Percentiles rank a stretch among this genome's conserved stretches.
Conservation (phyloP, 2,329 filamentous ascomycete species). For the Sarocladium strictum region DNA sequence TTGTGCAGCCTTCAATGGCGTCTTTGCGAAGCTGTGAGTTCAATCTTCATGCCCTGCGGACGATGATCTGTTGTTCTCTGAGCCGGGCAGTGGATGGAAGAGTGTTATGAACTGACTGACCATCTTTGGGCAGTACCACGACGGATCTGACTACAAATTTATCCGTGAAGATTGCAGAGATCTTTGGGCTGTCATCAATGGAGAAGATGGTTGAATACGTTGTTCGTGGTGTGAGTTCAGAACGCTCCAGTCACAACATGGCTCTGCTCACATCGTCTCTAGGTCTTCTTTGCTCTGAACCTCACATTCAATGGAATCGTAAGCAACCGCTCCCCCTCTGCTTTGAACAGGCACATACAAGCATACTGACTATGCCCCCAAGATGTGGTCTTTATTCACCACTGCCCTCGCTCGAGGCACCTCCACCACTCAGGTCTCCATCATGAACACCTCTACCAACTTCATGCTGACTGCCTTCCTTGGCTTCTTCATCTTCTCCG, state of each 20-base stretch:
- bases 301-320: slow-evolving; percentile 67
- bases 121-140: slow-evolving; percentile 40
- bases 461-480: slow-evolving; percentile 73
- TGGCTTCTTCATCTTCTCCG: slow-evolving; percentile 64
- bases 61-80: background rate
- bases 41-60: background rate
- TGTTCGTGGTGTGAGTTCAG: slow-evolving; percentile 41
- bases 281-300: slow-evolving; percentile 73
- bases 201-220: slow-evolving; percentile 40
- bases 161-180: slow-evolving; percentile 35
- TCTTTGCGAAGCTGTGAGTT: slow-evolving; percentile 74
- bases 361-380: background rate
- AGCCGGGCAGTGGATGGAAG: background rate
- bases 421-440: slow-evolving; percentile 73
- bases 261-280: slow-evolving; percentile 7
- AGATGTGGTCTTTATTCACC: slow-evolving; percentile 83
- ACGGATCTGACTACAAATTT: slow-evolving; percentile 47
- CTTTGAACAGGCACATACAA: background rate
- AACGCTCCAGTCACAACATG: background rate
- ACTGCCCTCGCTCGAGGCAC: slow-evolving; percentile 66
- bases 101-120: background rate
- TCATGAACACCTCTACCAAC: slow-evolving; percentile 78
- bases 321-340: slow-evolving; percentile 21
- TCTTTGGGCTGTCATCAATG: slow-evolving; percentile 35
- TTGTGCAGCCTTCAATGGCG: slow-evolving; percentile 75